phyloP scores from a whole-genome alignment of 768 basidiomycete genomes.

The Mycena olivaceomarginata region DNA sequence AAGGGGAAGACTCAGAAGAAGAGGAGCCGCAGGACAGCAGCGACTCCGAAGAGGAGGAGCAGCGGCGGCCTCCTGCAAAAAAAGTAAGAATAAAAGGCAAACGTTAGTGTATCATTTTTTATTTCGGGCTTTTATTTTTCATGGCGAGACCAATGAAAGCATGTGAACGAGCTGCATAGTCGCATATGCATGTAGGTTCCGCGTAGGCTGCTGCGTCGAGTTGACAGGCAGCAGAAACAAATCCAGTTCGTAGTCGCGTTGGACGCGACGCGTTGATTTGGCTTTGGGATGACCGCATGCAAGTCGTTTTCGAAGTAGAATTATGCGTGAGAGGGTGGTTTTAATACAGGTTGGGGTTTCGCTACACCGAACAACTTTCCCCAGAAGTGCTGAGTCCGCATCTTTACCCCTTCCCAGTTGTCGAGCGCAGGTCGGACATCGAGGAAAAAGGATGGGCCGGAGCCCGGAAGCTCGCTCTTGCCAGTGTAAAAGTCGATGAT shows the following conservation, averaged over 20 bases:
- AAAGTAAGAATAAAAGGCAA: constrained; percentile 71
- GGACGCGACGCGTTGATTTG: neutral
- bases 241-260: no score
- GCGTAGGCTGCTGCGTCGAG: no score
- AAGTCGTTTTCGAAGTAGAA: neutral
- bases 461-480: constrained; percentile 66
- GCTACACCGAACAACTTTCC: constrained; percentile 50
- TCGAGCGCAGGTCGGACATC: constrained; percentile 97
- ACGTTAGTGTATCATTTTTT: constrained; percentile 54
- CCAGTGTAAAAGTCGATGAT: constrained; percentile 99
- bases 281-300: neutral
- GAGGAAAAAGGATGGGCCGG: constrained; percentile 90
- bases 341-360: constrained; percentile 39
- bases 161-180: no score
- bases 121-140: neutral
- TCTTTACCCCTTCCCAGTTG: constrained; percentile 93
- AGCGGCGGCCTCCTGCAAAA: constrained; percentile 71
- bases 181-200: no score
- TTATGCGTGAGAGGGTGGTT: constrained; percentile 29
- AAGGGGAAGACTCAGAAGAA: constrained; percentile 65
- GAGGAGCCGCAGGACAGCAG: constrained; percentile 61
- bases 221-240: no score
- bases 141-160: no score
- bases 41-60: constrained; percentile 68
- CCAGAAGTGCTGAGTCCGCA: constrained; percentile 82